phyloP scores from a whole-genome alignment of 1,284 basidiomycete species.

The Ceratobasidium sp. region DNA sequence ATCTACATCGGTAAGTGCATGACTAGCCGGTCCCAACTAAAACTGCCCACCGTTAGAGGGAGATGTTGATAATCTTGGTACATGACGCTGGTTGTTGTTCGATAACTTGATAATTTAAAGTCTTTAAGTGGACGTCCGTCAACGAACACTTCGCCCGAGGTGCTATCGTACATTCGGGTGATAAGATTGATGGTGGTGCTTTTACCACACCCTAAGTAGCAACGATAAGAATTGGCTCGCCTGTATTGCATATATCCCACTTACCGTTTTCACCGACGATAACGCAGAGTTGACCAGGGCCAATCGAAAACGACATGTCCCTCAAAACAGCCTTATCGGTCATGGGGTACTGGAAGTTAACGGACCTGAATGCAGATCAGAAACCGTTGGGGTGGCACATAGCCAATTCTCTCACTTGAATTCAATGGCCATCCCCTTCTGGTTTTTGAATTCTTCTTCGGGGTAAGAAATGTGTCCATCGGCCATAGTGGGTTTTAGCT shows the following conservation, averaged over 20 bases:
- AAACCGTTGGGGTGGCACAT: no score
- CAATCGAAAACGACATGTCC: conserved; percentile 41
- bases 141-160: conserved; percentile 40
- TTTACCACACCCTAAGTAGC: conserved; percentile 42
- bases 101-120: conserved; percentile 39
- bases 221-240: not conserved
- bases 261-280: conserved; percentile 44
- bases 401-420: conserved; percentile 17
- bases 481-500: conserved; percentile 33
- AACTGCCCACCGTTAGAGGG: conserved; percentile 39
- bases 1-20: conserved; percentile 13
- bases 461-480: conserved; percentile 23
- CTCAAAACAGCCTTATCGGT: conserved; percentile 36
- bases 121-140: conserved; percentile 41
- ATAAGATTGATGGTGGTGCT: conserved; percentile 44
- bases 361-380: conserved; percentile 24
- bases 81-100: conserved; percentile 41
- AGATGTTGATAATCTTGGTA: conserved; percentile 43
- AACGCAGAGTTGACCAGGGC: conserved; percentile 43
- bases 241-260: not conserved
- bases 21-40: not conserved
- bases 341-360: conserved; percentile 42
- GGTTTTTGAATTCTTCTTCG: conserved; percentile 5
- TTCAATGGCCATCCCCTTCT: conserved; percentile 25
- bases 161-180: conserved; percentile 43